Percentiles rank a stretch among this genome's conserved stretches.
These are phyloP conservation scores for Triangularia verruculosa DNA, from an alignment of 2,329 filamentous ascomycete species.

Conservation along the genomic window DNA sequence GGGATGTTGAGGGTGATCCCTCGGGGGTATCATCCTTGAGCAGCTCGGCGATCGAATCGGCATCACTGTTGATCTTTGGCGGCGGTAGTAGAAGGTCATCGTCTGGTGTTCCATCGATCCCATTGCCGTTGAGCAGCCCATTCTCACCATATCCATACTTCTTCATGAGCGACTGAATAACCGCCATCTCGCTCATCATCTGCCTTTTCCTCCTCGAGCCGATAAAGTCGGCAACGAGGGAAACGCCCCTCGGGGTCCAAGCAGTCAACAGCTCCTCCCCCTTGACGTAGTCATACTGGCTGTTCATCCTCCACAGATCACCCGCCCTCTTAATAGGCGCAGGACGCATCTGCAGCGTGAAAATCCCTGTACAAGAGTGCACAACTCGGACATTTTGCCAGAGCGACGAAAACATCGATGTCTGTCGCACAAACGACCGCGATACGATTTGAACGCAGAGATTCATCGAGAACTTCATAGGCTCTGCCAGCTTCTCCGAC, in stretches of 20 bases:
- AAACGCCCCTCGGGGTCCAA: conserved; percentile 88
- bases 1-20: conserved; percentile 5
- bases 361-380: conserved; percentile 81
- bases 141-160: conserved; percentile 49
- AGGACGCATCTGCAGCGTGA: conserved; percentile 81
- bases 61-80: conserved; percentile 20
- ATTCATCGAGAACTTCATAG: conserved; percentile 82
- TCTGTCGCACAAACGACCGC: conserved; percentile 78
- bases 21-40: conserved; percentile 39
- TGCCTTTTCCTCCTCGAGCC: conserved; percentile 68
- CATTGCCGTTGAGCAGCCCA: conserved; percentile 28
- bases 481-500: conserved; percentile 79
- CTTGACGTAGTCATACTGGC: conserved; percentile 91
- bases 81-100: conserved; percentile 36
- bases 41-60: conserved; percentile 54
- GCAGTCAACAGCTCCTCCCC: conserved; percentile 82
- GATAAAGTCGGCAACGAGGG: conserved; percentile 85
- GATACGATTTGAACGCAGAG: conserved; percentile 80
- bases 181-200: conserved; percentile 76
- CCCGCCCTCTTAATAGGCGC: conserved; percentile 87
- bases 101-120: conserved; percentile 37
- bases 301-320: conserved; percentile 95
- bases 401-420: conserved; percentile 80
- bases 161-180: conserved; percentile 63
- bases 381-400: conserved; percentile 85